Percentiles rank a stretch among this genome's conserved stretches.
Evolutionary conservation across 2,329 filamentous ascomycete species (phyloP).

Genomic region (Fusarium pilosicola): DNA sequence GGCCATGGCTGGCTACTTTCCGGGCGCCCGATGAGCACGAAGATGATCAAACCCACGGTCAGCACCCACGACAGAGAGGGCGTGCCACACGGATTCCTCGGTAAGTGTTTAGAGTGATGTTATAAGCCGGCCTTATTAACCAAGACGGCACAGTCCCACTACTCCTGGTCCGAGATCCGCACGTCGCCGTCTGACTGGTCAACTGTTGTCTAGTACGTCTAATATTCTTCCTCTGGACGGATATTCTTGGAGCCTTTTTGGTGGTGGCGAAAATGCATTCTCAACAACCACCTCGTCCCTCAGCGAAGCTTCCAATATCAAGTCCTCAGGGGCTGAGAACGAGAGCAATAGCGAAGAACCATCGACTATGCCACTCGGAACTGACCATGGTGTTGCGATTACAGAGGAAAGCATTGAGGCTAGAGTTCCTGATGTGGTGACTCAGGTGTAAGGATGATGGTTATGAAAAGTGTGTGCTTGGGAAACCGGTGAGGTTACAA

Average conservation of each 20-base stretch:
- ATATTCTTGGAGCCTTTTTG: conserved; percentile 1
- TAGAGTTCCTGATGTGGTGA: conserved; percentile 57
- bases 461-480: background rate
- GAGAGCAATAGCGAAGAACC: conserved; percentile 9
- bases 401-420: conserved; percentile 65
- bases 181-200: conserved; percentile 4
- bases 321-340: background rate
- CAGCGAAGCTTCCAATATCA: background rate
- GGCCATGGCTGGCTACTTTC: conserved; percentile 19
- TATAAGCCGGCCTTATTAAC: background rate
- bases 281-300: background rate
- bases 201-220: conserved; percentile 6
- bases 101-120: background rate
- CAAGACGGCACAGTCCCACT: conserved; percentile 4
- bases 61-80: background rate
- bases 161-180: conserved; percentile 5
- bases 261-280: background rate
- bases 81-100: conserved; percentile 22
- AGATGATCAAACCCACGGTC: background rate
- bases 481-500: background rate
- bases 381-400: conserved; percentile 63
- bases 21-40: background rate
- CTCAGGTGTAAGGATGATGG: conserved; percentile 38
- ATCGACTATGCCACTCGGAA: conserved; percentile 51
- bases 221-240: background rate